Evolutionary conservation across 345 rosid genomes (phyloP).

Genomic region (Sisymbrium altissimum): DNA sequence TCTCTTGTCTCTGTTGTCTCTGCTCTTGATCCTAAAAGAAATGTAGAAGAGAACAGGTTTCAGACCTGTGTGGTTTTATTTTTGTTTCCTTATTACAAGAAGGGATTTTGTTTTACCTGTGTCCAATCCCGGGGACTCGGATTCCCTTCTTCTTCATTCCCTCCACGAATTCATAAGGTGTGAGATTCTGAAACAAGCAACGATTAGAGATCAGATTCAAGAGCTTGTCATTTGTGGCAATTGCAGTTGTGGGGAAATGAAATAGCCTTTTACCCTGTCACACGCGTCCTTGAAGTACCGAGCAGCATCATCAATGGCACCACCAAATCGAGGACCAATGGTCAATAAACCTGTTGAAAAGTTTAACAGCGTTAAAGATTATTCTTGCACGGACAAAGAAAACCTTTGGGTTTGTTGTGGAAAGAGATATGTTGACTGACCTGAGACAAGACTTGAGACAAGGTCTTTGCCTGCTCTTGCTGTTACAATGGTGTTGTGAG

Average conservation of each 20-base stretch:
- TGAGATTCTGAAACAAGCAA: constrained; percentile 56
- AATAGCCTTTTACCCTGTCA: constrained; percentile 56
- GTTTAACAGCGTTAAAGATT: not conserved
- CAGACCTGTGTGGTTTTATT: not conserved
- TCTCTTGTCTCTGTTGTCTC: constrained; percentile 96
- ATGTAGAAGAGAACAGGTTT: not conserved
- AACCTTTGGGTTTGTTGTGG: not conserved
- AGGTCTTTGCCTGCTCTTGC: constrained; percentile 99
- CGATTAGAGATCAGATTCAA: constrained; percentile 13
- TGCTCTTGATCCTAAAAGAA: constrained; percentile 77
- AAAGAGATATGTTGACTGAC: constrained; percentile 28
- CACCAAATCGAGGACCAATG: constrained; percentile 98
- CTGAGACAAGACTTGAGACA: constrained; percentile 95
- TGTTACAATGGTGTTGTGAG: constrained; percentile 94
- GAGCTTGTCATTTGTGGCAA: not conserved
- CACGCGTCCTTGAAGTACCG: constrained; percentile 96
- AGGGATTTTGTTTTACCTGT: constrained; percentile 57
- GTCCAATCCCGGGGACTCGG: constrained; percentile 97
- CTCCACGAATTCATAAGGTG: constrained; percentile 94
- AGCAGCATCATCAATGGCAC: constrained; percentile 98
- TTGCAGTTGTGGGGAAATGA: not conserved
- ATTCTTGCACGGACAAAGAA: not conserved
- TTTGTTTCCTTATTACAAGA: not conserved
- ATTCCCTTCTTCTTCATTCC: constrained; percentile 98
- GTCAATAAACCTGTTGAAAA: constrained; percentile 73